Base-by-base conservation (phyloP, 2,329 filamentous ascomycete genomes). In the Clonostachys rosea region DNA sequence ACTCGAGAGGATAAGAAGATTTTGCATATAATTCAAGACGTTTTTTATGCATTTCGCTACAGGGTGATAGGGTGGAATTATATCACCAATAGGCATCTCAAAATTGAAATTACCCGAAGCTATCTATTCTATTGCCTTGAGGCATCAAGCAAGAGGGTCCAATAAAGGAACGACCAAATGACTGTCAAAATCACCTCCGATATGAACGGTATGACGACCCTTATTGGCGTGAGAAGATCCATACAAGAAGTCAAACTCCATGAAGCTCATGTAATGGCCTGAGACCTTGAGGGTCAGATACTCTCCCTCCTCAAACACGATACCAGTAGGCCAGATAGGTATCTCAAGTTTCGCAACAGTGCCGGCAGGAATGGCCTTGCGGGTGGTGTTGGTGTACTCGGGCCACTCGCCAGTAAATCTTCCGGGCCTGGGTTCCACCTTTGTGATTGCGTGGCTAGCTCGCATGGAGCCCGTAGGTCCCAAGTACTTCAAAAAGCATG, bases 321-420 rank as follows among this genome's bases (percentile, higher is more conserved):
- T 53, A 10, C 60, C 58, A 40, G 56, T 53, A 2, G 57, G 57
- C 59, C 59, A 62, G 34, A 61, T 59, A 1, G 55, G 56, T 34
- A 62, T 58, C 10, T 62, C 59, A 8, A 62, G 41, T 39, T 49
- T 49, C 13, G 60, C 58, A 9, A 61, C 48, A 2, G 47, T 24
- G 24, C 24, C 24, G 8, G 24, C 24, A 24, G 24, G 24, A 24
- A 24, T 24, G 24, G 24, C 24, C 24, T 24, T 24, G 24, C 24
- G 24, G 24, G 24, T 24, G 24, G 24, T 24, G 24, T 24, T 24
- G 24, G 24, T 24, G 24, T 24, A 24, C 24, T 24, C 24, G 24
- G 24, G 24, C 24, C 24, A 24, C 8, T 24, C 24, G 24, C 24
- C 24, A 24, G 24, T 24, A 24, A 24, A 24, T 24, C 24, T 47